These are phyloP conservation scores for Cylindrotheca closterium DNA, from an alignment of 108 stramenopile genomes.

Conservation along the genomic window DNA sequence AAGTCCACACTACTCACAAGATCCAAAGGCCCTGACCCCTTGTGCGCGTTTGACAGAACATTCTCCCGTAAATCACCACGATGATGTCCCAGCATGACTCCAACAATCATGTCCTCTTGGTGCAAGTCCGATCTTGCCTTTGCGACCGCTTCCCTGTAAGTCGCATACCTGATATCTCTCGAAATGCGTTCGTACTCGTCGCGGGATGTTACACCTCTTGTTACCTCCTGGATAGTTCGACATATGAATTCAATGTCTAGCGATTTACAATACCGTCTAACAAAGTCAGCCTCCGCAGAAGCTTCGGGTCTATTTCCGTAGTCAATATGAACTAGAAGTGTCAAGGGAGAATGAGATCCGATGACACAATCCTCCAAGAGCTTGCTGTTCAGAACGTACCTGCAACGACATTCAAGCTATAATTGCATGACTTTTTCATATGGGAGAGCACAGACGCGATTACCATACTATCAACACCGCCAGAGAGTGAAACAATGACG, in stretches of 20 bases:
- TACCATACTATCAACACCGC: constrained; percentile 99
- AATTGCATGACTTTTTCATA: constrained; percentile 45
- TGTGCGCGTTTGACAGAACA: constrained; percentile 93
- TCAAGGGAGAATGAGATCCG: no score
- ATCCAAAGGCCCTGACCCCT: constrained; percentile 86
- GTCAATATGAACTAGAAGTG: constrained; percentile 82
- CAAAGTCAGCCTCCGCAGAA: constrained; percentile 84
- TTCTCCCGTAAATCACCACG: constrained; percentile 96
- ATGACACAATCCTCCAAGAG: no score
- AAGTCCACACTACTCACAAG: no score
- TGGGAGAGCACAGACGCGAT: constrained; percentile 81
- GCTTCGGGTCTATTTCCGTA: constrained; percentile 97
- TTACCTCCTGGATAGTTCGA: constrained; percentile 86
- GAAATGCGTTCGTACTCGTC: constrained; percentile 92
- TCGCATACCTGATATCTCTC: constrained; percentile 80
- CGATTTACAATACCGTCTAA: constrained; percentile 72
- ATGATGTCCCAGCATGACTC: constrained; percentile 96
- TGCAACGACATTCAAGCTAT: constrained; percentile 49
- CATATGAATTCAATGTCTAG: constrained; percentile 55
- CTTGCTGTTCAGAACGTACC: no score
- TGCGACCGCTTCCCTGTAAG: constrained; percentile 71
- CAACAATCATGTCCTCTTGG: constrained; percentile 25
- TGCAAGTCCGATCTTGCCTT: constrained; percentile 7
- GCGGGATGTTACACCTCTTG: constrained; percentile 89
- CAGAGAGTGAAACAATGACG: constrained; percentile 88